Evolutionary conservation across 768 basidiomycete species (phyloP).

Genomic region (Pleurotus citrinopileatus): DNA sequence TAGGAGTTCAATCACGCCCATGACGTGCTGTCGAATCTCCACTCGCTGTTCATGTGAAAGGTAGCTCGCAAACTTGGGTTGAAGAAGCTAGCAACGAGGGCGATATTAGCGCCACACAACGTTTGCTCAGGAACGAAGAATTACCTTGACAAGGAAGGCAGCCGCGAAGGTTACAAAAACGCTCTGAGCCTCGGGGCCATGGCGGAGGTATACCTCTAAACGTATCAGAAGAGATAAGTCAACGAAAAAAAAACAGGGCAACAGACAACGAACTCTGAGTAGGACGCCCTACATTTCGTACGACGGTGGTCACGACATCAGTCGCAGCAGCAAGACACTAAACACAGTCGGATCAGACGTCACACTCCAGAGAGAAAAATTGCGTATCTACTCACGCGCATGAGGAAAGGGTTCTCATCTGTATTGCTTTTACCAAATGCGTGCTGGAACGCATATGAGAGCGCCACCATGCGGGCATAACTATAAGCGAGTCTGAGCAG

Average conservation of each 20-base stretch:
- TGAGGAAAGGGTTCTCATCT: conserved; percentile 65
- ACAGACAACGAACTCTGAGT: conserved; percentile 43
- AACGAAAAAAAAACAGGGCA: not conserved
- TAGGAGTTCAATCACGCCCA: conserved; percentile 64
- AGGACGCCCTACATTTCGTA: conserved; percentile 55
- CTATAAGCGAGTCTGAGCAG: conserved; percentile 61
- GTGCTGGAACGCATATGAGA: conserved; percentile 79
- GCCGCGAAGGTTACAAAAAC: conserved; percentile 81
- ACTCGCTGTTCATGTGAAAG: conserved; percentile 55
- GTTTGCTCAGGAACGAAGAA: not conserved
- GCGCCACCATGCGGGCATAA: conserved; percentile 64
- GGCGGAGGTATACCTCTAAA: conserved; percentile 55
- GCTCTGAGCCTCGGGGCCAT: conserved; percentile 78
- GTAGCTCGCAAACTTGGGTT: conserved; percentile 67
- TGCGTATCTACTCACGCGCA: conserved; percentile 45
- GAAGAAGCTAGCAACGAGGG: conserved; percentile 54
- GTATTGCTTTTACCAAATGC: conserved; percentile 60
- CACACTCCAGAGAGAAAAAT: not conserved
- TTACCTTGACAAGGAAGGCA: conserved; percentile 79
- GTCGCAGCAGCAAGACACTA: conserved; percentile 69
- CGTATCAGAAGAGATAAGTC: conserved; percentile 11
- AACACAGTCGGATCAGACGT: conserved; percentile 3
- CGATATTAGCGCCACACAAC: not conserved
- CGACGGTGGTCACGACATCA: conserved; percentile 60
- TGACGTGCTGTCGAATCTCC: conserved; percentile 62